Evolutionary conservation across 495 filamentous ascomycete genomes (phyloP), one percentile per base, ranked within the genome.

Genomic region (Astrothelium subdiscretum): DNA sequence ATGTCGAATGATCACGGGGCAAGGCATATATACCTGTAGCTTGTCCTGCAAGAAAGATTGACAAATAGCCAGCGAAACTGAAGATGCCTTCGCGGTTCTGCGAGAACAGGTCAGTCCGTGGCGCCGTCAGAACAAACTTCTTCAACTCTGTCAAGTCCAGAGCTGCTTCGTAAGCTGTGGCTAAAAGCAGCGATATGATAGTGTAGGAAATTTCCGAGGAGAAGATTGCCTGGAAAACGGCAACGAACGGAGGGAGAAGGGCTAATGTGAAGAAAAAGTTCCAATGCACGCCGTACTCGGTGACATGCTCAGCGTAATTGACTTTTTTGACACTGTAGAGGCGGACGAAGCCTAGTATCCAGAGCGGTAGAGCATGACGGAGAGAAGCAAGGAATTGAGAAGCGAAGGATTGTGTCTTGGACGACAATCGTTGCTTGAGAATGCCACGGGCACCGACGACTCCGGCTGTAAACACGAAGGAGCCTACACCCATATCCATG

Each of bases 251-350:
- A 1, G 92, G 90, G 32, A 99, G 74, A 29, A 97, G 83, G 3
- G 85, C 92, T 12, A 99, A 77, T 0, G 94, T 99, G 74, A 99
- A 97, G 78, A 99, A 99, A 73, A 99, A 99, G 73, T 99, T 99
- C 94, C 94, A 99, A 72, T 99, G 94, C 12, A 97, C 90, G 32
- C 94, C 94, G 68, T 99, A 99, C 67, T 99, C 94, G 1, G 90
- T 92, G 38, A 97, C 91, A 75, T 99, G 94, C 72, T 97, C 94
- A 1, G 91, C 91, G 70, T 97, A 97, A 69, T 97, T 91, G 26
- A 96, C 77, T 11, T 90, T 89, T 74, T 97, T 99, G 68, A 97
- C 92, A 67, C 84, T 95, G 60, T 87, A 86, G 20, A 97, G 75
- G 26, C 94, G 83, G 59, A 94, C 78, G 43, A 96, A 65, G 22